These are phyloP conservation scores for Fraxinus dipetala DNA, from an alignment of 305 asterid species.

Conservation along the genomic window DNA sequence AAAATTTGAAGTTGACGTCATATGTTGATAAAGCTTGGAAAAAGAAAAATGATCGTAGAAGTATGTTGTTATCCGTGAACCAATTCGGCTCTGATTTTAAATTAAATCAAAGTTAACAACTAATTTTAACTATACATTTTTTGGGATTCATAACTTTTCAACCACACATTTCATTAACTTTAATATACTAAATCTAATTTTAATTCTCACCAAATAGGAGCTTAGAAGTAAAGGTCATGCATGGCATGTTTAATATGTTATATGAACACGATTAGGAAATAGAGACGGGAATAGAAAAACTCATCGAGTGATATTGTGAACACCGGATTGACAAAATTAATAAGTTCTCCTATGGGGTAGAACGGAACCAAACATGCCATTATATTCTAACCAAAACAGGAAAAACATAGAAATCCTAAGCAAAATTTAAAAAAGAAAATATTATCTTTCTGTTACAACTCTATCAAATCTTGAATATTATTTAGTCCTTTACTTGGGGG, in stretches of 20 bases:
- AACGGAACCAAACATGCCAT: not conserved
- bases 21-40: not conserved
- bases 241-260: not conserved
- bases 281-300: not conserved
- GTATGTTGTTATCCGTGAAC: not conserved
- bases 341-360: not conserved
- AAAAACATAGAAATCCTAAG: slow-evolving; percentile 6
- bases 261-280: not conserved
- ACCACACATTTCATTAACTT: not conserved
- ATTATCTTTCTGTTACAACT: slow-evolving; percentile 21
- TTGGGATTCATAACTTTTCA: not conserved
- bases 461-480: slow-evolving; percentile 30
- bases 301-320: not conserved
- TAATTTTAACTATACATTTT: too few relatives aligned
- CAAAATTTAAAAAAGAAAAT: not conserved
- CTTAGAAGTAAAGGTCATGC: not conserved
- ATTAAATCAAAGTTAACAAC: too few relatives aligned
- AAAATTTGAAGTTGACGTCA: not conserved
- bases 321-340: not conserved
- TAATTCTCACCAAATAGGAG: not conserved
- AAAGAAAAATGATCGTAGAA: not conserved
- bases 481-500: slow-evolving; percentile 6
- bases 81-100: not conserved
- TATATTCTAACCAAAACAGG: not conserved
- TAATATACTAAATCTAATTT: too few relatives aligned